phyloP scores from a whole-genome alignment of 495 filamentous ascomycete genomes.

The Pseudomonodictys pantanalensis region DNA sequence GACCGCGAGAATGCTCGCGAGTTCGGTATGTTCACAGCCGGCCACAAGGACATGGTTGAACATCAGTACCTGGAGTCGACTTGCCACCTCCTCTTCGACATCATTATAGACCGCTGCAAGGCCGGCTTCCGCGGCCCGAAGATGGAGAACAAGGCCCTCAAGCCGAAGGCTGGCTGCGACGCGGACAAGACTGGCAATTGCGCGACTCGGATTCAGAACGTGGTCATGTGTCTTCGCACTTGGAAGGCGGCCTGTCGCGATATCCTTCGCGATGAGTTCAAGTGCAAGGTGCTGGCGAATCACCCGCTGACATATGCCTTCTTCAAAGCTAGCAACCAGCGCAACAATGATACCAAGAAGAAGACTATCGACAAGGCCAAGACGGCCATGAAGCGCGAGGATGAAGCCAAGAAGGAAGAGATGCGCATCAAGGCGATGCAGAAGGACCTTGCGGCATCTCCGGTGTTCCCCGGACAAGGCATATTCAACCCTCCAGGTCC shows the following conservation, averaged over 20 bases:
- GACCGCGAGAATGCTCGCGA: too few relatives aligned
- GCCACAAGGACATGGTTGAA: too few relatives aligned
- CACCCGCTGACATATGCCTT: neutral
- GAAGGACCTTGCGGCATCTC: too few relatives aligned
- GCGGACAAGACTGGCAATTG: neutral
- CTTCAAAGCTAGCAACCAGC: too few relatives aligned
- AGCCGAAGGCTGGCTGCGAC: neutral
- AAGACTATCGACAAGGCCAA: too few relatives aligned
- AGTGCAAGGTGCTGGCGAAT: neutral
- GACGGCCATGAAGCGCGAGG: too few relatives aligned
- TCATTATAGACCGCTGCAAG: neutral
- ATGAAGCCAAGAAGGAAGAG: too few relatives aligned
- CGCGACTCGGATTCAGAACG: neutral
- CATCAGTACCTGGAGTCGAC: neutral
- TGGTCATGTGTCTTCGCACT: neutral
- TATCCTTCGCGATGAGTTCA: constrained; percentile 1
- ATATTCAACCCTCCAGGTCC: too few relatives aligned
- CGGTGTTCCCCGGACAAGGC: too few relatives aligned
- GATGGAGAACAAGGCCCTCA: neutral
- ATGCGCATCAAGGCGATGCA: too few relatives aligned
- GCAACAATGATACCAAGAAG: too few relatives aligned
- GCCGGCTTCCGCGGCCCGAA: neutral
- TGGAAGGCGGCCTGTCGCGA: neutral
- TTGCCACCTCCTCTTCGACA: neutral
- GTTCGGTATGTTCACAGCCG: too few relatives aligned